Percentiles rank a stretch among this genome's conserved stretches.
Evolutionary conservation across 768 basidiomycete species (phyloP).

Genomic region (Phylloporus scabripes): DNA sequence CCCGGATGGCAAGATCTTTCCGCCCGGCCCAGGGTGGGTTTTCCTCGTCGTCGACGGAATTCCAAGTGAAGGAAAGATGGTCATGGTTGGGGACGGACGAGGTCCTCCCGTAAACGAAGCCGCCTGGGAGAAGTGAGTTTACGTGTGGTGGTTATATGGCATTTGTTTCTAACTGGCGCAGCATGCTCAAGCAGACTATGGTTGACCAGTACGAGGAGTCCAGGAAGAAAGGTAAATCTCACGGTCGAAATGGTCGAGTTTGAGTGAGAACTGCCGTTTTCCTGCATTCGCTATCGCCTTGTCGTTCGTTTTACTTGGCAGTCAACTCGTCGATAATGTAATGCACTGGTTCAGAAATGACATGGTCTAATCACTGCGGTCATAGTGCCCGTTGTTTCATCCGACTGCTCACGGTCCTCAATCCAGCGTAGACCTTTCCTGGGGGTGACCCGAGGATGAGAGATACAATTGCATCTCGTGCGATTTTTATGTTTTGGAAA

Average conservation of each 20-base stretch:
- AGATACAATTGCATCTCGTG: conserved; percentile 92
- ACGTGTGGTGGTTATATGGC: neutral
- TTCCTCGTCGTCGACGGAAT: conserved; percentile 62
- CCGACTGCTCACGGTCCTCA: conserved; percentile 86
- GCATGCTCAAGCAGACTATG: conserved; percentile 43
- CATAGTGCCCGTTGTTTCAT: conserved; percentile 90
- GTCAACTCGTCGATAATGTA: conserved; percentile 10
- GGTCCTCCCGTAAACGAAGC: conserved; percentile 52
- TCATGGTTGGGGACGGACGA: conserved; percentile 66
- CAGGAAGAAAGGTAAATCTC: conserved; percentile 26
- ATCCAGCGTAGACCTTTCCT: conserved; percentile 86
- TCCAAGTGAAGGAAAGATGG: conserved; percentile 55
- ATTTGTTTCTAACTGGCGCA: conserved; percentile 19
- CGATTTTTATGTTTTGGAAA: conserved; percentile 97
- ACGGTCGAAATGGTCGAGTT: conserved; percentile 6
- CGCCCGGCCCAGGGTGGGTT: conserved; percentile 78
- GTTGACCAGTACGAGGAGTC: conserved; percentile 47
- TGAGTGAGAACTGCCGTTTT: conserved; percentile 4
- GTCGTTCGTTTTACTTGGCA: conserved; percentile 1
- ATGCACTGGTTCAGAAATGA: conserved; percentile 3
- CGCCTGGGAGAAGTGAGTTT: conserved; percentile 54
- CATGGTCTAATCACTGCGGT: conserved; percentile 11
- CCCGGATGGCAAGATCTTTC: conserved; percentile 59
- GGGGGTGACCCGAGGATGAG: conserved; percentile 94
- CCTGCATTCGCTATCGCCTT: neutral